Percentiles rank a stretch among this genome's conserved stretches.
Conservation (phyloP, 495 filamentous ascomycete species). For the Tuber borchii region DNA sequence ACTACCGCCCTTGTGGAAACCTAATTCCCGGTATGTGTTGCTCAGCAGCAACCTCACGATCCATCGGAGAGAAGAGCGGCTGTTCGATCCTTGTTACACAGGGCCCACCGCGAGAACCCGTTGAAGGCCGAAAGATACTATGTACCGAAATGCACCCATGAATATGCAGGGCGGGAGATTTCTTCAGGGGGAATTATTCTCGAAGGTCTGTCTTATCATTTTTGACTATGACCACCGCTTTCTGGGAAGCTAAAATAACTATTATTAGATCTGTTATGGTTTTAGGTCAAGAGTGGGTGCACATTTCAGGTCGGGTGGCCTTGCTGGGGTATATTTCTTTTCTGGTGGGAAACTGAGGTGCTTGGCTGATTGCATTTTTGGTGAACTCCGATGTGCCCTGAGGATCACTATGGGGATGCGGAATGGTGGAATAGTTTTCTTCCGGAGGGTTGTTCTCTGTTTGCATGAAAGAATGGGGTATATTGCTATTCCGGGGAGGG, state of each 20-base stretch:
- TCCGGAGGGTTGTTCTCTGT: background rate
- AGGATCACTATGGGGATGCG: background rate
- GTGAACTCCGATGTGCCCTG: background rate
- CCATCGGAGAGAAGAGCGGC: background rate
- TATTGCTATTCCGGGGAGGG: background rate
- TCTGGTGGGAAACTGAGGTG: background rate
- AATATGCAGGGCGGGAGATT: slow-evolving; percentile 1
- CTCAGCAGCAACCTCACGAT: too few species aligned
- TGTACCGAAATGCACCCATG: background rate
- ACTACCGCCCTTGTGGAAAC: background rate
- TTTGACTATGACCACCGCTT: background rate
- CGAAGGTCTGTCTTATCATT: background rate
- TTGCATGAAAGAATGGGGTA: background rate
- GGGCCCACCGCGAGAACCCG: background rate
- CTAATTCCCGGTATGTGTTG: background rate
- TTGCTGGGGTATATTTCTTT: background rate
- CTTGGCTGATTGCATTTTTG: background rate
- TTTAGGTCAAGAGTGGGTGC: background rate
- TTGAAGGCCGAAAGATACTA: background rate
- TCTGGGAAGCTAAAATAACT: background rate
- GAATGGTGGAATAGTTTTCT: background rate
- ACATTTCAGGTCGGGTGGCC: background rate
- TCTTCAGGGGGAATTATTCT: background rate
- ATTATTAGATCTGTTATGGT: background rate
- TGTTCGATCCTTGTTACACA: background rate